A percentile compares a stretch with the other conserved stretches of the same genome.
These are phyloP conservation scores for Pythium insidiosum DNA, from an alignment of 352 stramenopile species.

Conservation along the genomic window DNA sequence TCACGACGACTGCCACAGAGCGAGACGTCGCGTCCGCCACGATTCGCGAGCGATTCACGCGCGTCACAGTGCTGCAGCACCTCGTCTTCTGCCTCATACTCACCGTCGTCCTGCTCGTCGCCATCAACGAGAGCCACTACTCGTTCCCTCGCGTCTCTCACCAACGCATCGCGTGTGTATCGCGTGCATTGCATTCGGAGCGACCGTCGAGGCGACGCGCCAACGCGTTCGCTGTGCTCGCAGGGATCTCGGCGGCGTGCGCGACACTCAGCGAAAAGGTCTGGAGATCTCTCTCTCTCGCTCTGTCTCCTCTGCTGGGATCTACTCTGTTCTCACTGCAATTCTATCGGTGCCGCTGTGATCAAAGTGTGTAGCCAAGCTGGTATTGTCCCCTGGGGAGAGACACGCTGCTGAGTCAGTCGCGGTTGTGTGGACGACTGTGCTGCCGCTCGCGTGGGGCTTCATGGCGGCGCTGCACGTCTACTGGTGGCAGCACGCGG, in stretches of 20 bases:
- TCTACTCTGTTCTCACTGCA: not conserved
- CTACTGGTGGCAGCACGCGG: slow-evolving; percentile 16
- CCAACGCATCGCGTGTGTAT: not conserved
- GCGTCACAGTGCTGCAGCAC: slow-evolving; percentile 7
- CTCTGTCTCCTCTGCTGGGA: not conserved
- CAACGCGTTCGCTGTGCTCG: slow-evolving; percentile 17
- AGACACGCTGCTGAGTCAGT: too few species aligned
- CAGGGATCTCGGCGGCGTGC: slow-evolving; percentile 16
- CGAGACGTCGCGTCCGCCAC: slow-evolving; percentile 1
- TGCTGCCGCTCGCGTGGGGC: slow-evolving; percentile 6
- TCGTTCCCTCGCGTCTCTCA: not conserved
- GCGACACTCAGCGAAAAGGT: slow-evolving; percentile 30
- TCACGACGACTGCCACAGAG: not conserved
- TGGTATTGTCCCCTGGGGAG: not conserved
- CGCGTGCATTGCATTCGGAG: too few species aligned
- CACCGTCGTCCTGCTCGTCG: slow-evolving; percentile 9
- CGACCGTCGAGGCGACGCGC: slow-evolving; percentile 6
- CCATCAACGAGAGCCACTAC: slow-evolving; percentile 12
- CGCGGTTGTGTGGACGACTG: not conserved
- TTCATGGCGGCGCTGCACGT: slow-evolving; percentile 3
- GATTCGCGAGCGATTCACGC: slow-evolving; percentile 3
- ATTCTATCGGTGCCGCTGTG: not conserved
- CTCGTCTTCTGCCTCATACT: slow-evolving; percentile 10
- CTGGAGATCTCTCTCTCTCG: not conserved
- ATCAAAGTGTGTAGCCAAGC: not conserved